Evolutionary conservation across 2,329 filamentous ascomycete species (phyloP), one percentile per base, ranked within the genome.

Genomic region (Aureobasidium uvarum): DNA sequence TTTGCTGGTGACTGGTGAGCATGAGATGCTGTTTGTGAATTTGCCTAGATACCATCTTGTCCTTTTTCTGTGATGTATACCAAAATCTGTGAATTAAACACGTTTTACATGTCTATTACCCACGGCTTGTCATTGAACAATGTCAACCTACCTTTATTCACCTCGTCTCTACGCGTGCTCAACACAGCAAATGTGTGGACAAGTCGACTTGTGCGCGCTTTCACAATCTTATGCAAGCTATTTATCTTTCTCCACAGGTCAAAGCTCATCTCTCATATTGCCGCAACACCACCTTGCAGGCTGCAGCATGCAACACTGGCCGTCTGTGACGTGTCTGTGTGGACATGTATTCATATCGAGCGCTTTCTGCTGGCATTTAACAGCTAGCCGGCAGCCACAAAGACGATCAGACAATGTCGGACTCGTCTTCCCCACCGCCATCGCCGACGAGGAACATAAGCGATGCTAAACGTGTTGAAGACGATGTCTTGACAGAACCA

Each of bases 1-100:
- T 74, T 64, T 46, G 60, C 60, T 28, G 60, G 60, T 25, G 60
- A 64, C 1, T 64, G 48, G 48, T 64, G 48, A 55, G 28, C 13
- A 16, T 4, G 10, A 20, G 11, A 10, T 45, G 36, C 6, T 31
- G 8, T 13, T 41, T 20, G 39, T 51, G 59, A 62, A 48, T 3
- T 33, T n/a, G 8, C 33, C 20, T 33, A 52, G 59, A 52, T 46
- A 33, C 23, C 41, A 46, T 59, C 41, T 46, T 59, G 41, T 16
- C 31, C 10, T 59, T 46, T 33, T 45, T 43, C 10, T 59, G 41
- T 41, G 43, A 14, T 25, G 46, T 46, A 46, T 58, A 58, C 39
- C 55, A 46, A 28, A 39, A 38, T 46, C 18, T 46, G 23, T 39
- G 20, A 18, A 31, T 14, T 33, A 1, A 23, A 36, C 5, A 23